phyloP scores from a whole-genome alignment of 2,329 filamentous ascomycete species.

The Phaeosphaeria sp. region DNA sequence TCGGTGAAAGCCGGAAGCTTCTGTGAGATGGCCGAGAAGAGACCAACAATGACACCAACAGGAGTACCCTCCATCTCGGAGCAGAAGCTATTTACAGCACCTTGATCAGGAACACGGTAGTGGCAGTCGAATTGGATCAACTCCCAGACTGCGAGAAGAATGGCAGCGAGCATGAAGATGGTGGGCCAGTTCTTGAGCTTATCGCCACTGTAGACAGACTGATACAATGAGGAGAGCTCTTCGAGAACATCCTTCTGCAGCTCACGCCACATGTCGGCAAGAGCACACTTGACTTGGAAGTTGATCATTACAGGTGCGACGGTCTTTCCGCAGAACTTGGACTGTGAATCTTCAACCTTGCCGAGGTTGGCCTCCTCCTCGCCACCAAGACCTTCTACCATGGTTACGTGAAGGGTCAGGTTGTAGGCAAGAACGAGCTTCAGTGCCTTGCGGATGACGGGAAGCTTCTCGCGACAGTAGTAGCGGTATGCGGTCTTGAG shows the following conservation, averaged over 20 bases:
- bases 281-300: conserved; percentile 97
- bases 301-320: conserved; percentile 99
- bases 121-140: conserved; percentile 99
- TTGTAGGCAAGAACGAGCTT: conserved; percentile 97
- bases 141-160: conserved; percentile 94
- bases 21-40: conserved; percentile 97
- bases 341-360: conserved; percentile 83
- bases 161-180: conserved; percentile 95
- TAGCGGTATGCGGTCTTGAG: conserved; percentile 95
- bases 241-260: conserved; percentile 95
- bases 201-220: conserved; percentile 96
- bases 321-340: conserved; percentile 87
- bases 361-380: conserved; percentile 81
- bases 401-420: conserved; percentile 89
- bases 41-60: conserved; percentile 92
- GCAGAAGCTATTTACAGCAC: conserved; percentile 92
- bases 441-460: conserved; percentile 91
- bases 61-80: conserved; percentile 95
- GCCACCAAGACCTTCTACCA: conserved; percentile 87
- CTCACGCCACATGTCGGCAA: conserved; percentile 98
- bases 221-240: conserved; percentile 90
- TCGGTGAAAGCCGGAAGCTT: conserved; percentile 92
- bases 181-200: conserved; percentile 99
- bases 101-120: conserved; percentile 86
- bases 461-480: conserved; percentile 85